Percentiles rank a stretch among this genome's conserved stretches.
Conservation (phyloP, 805 yeast species). For the Candida boidinii region DNA sequence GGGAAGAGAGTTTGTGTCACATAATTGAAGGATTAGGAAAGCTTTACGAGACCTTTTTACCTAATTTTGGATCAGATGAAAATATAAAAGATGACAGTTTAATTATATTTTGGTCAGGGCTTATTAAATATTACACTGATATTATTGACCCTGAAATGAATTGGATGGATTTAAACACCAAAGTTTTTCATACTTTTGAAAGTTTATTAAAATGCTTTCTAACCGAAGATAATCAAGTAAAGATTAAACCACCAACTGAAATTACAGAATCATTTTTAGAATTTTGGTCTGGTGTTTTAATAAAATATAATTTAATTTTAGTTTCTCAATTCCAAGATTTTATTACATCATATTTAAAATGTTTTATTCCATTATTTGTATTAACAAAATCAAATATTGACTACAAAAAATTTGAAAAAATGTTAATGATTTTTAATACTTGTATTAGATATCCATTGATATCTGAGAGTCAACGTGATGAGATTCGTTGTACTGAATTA, state of each 20-base stretch:
- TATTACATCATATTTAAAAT: constrained; percentile 42
- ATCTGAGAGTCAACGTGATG: constrained; percentile 49
- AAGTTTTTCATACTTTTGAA: constrained; percentile 46
- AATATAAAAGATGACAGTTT: constrained; percentile 7
- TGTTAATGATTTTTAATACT: constrained; percentile 53
- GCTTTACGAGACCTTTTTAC: constrained; percentile 46
- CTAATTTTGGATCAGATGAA: constrained; percentile 20
- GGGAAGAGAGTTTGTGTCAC: constrained; percentile 55
- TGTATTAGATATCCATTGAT: constrained; percentile 69
- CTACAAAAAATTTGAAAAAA: constrained; percentile 31
- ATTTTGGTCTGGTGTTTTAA: constrained; percentile 40
- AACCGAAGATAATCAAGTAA: constrained; percentile 1
- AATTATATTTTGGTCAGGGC: constrained; percentile 43
- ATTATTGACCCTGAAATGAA: constrained; percentile 28
- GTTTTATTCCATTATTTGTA: constrained; percentile 41
- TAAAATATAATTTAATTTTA: constrained; percentile 33
- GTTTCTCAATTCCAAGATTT: constrained; percentile 48
- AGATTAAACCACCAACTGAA: constrained; percentile 18
- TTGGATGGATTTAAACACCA: constrained; percentile 44
- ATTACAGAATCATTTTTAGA: constrained; percentile 33
- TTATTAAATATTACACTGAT: constrained; percentile 40
- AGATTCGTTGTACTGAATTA: constrained; percentile 47
- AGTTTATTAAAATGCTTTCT: constrained; percentile 33
- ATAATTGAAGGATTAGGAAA: constrained; percentile 60
- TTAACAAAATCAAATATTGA: constrained; percentile 26